These are phyloP conservation scores for Mycena latifolia DNA, from an alignment of 768 basidiomycete species.

Conservation along the genomic window DNA sequence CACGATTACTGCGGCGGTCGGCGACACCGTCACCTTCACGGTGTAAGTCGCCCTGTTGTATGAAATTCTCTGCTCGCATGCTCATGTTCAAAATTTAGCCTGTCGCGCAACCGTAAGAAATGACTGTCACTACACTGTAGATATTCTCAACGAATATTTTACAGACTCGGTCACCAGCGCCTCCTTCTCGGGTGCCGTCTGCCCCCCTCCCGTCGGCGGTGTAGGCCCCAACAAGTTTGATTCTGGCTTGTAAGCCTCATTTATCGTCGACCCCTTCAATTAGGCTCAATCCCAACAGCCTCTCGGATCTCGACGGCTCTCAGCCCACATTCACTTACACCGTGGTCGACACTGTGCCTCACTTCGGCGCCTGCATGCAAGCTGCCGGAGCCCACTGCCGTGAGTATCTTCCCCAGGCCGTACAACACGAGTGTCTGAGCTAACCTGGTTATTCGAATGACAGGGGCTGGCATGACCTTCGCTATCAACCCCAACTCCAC, in stretches of 20 bases:
- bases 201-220: slow-evolving; percentile 38
- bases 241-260: slow-evolving; percentile 36
- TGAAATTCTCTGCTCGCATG: background rate
- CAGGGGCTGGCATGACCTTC: slow-evolving; percentile 31
- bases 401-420: background rate
- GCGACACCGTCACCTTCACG: slow-evolving; percentile 39
- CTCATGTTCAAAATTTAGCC: background rate
- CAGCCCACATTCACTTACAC: slow-evolving; percentile 28
- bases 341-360: slow-evolving; percentile 32
- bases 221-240: slow-evolving; percentile 35
- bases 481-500: slow-evolving; percentile 28
- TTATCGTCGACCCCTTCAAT: background rate
- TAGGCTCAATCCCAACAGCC: slow-evolving; percentile 6
- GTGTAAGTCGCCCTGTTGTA: slow-evolving; percentile 11
- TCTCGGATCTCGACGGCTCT: slow-evolving; percentile 34
- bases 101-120: slow-evolving; percentile 35
- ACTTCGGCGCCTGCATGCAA: slow-evolving; percentile 39
- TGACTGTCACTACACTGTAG: no score
- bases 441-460: background rate
- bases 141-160: no score
- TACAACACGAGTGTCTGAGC: background rate
- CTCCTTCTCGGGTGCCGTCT: slow-evolving; percentile 33
- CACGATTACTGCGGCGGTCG: slow-evolving; percentile 26
- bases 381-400: slow-evolving; percentile 37
- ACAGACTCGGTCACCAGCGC: slow-evolving; percentile 38